Percentiles rank a stretch among this genome's conserved stretches.
Conservation (phyloP, 2,329 filamentous ascomycete genomes). For the Clonostachys rhizophaga region DNA sequence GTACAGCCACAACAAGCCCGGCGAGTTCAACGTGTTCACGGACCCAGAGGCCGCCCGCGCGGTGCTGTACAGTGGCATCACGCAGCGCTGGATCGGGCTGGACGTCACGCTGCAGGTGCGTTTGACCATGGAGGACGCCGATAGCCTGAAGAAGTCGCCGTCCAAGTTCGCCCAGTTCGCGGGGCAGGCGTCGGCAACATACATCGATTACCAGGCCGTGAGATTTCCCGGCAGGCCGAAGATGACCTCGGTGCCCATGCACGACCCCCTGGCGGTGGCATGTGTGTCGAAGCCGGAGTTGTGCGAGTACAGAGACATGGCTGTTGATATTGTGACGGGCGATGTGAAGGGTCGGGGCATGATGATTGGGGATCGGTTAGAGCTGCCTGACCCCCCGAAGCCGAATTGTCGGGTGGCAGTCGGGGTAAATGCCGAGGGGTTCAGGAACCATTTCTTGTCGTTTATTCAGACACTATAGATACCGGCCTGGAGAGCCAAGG, state of each 20-base stretch:
- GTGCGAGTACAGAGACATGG: conserved; percentile 4
- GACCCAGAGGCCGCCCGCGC: conserved; percentile 6
- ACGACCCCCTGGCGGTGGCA: conserved; percentile 5
- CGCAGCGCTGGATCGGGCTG: conserved; percentile 6
- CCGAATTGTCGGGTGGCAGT: conserved; percentile 5
- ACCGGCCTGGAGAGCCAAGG: too few relatives aligned
- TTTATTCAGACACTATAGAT: conserved; percentile 1
- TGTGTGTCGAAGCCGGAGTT: conserved; percentile 4
- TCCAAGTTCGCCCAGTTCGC: conserved; percentile 5
- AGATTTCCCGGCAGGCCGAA: conserved; percentile 5
- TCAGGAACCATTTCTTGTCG: not conserved
- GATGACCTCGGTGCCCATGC: conserved; percentile 4
- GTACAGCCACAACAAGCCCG: conserved; percentile 2
- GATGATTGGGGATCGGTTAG: conserved; percentile 5
- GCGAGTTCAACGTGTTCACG: conserved; percentile 6
- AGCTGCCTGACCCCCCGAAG: conserved; percentile 1
- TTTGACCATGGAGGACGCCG: conserved; percentile 2
- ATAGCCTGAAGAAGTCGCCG: conserved; percentile 2
- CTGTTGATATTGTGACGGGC: conserved; percentile 4
- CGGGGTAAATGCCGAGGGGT: conserved; percentile 3
- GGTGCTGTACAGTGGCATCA: conserved; percentile 3
- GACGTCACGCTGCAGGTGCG: conserved; percentile 4
- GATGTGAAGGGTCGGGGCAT: conserved; percentile 3
- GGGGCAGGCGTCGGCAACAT: conserved; percentile 2
- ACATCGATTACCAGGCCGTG: conserved; percentile 4